Conservation (phyloP, 805 yeast genomes). For the Nakazawaea ishiwadae region DNA sequence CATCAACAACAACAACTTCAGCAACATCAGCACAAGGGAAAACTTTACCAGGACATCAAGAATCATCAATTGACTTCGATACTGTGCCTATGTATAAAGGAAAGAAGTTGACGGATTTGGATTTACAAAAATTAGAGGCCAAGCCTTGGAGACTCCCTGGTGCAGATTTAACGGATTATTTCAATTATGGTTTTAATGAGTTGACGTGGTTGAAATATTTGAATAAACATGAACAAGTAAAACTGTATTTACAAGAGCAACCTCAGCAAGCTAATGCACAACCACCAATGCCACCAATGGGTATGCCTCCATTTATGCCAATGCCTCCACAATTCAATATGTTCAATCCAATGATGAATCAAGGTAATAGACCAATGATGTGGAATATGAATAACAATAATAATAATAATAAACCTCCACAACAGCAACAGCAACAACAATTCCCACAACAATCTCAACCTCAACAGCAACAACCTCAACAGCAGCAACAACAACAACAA, state of each 20-base stretch:
- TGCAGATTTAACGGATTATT: slow-evolving; percentile 89
- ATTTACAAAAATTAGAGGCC: slow-evolving; percentile 76
- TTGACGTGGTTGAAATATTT: slow-evolving; percentile 94
- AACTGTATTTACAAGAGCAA: slow-evolving; percentile 34
- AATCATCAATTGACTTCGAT: slow-evolving; percentile 54
- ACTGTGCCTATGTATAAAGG: slow-evolving; percentile 74
- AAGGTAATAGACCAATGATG: slow-evolving; percentile 6
- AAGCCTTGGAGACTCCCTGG: slow-evolving; percentile 99
- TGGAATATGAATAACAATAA: slow-evolving; percentile 7
- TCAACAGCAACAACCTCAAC: slow-evolving; percentile 4
- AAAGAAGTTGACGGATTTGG: slow-evolving; percentile 74
- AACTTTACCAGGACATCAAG: slow-evolving; percentile 32
- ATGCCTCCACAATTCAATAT: slow-evolving; percentile 13
- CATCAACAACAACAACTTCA: slow-evolving; percentile 14
- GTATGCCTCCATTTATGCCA: slow-evolving; percentile 14
- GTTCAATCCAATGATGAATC: slow-evolving; percentile 14
- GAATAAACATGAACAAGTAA: slow-evolving; percentile 74
- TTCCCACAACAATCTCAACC: slow-evolving; percentile 2
- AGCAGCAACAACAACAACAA: slow-evolving; percentile 1
- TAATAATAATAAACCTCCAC: slow-evolving; percentile 7
- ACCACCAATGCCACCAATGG: slow-evolving; percentile 13
- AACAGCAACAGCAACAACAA: slow-evolving; percentile 1
- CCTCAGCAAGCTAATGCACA: slow-evolving; percentile 16
- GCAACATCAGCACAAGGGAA: slow-evolving; percentile 17
- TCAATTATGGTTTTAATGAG: slow-evolving; percentile 96